Percentiles rank a stretch among this genome's conserved stretches.
These are phyloP conservation scores for Triticum dicoccoides DNA, from an alignment of 176 grass and related monocot species.

Conservation along the genomic window DNA sequence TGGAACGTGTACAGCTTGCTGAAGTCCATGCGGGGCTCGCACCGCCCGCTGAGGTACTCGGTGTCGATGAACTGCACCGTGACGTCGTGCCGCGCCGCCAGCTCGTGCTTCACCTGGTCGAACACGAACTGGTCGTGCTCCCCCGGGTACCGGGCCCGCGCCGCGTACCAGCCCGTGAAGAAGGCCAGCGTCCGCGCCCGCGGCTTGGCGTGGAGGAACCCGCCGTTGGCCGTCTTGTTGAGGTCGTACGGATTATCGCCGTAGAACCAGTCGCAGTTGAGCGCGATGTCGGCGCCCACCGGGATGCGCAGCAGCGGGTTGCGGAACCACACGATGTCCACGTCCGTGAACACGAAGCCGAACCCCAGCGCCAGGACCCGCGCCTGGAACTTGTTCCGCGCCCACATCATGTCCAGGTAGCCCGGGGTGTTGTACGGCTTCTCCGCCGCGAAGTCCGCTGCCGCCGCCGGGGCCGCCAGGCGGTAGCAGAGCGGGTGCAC, in stretches of 20 bases:
- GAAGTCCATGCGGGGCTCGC: too few species aligned
- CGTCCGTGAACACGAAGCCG: conserved; percentile 55
- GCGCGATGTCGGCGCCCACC: conserved; percentile 29
- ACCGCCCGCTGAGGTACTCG: too few species aligned
- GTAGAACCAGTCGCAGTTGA: conserved; percentile 20
- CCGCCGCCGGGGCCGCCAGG: not conserved
- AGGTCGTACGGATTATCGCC: conserved; percentile 23
- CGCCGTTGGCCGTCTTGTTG: conserved; percentile 37
- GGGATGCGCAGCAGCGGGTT: conserved; percentile 39
- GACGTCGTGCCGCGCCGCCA: too few species aligned
- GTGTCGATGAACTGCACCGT: too few species aligned
- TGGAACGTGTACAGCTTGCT: too few species aligned
- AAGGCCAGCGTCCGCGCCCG: not conserved
- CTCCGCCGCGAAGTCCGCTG: not conserved
- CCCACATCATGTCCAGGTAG: conserved; percentile 50
- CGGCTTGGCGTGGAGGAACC: conserved; percentile 33
- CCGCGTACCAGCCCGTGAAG: conserved; percentile 34
- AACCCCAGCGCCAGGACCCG: conserved; percentile 47
- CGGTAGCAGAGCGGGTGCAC: not conserved
- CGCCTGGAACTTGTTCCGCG: conserved; percentile 29
- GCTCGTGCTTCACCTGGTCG: too few species aligned
- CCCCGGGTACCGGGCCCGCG: not conserved
- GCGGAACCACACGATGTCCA: conserved; percentile 58
- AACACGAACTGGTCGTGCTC: too few species aligned
- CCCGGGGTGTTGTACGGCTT: conserved; percentile 26